Evolutionary conservation across 805 yeast genomes (phyloP).

Genomic region (Maudiozyma serrabonitensis): DNA sequence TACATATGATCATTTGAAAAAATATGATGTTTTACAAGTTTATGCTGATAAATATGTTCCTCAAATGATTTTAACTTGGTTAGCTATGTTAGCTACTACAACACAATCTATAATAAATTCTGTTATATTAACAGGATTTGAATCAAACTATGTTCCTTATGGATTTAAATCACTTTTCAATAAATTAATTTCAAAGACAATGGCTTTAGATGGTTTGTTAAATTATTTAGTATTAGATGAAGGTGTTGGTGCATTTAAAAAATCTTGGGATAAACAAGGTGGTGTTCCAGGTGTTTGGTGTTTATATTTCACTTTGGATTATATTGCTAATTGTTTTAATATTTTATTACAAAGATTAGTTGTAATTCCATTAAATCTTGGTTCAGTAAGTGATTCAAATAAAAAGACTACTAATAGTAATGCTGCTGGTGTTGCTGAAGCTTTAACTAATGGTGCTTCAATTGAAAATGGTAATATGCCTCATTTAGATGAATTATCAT

Average conservation of each 20-base stretch:
- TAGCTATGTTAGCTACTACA: background rate
- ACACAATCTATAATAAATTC: background rate
- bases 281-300: conserved; percentile 23
- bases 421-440: background rate
- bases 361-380: conserved; percentile 21
- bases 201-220: conserved; percentile 18
- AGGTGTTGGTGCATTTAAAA: conserved; percentile 21
- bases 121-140: background rate
- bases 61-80: background rate
- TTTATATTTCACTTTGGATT: conserved; percentile 22
- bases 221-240: conserved; percentile 23
- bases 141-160: background rate
- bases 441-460: background rate
- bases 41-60: background rate
- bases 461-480: conserved; percentile 7
- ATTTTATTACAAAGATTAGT: conserved; percentile 20
- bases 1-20: background rate
- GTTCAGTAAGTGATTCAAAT: background rate
- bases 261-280: conserved; percentile 11
- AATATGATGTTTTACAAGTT: background rate
- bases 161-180: background rate
- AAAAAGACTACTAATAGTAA: background rate
- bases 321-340: conserved; percentile 25
- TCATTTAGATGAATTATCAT: conserved; percentile 22
- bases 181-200: background rate